Base-by-base conservation (phyloP, 139 green algal species). In the Chlamydomonas schloesseri region DNA sequence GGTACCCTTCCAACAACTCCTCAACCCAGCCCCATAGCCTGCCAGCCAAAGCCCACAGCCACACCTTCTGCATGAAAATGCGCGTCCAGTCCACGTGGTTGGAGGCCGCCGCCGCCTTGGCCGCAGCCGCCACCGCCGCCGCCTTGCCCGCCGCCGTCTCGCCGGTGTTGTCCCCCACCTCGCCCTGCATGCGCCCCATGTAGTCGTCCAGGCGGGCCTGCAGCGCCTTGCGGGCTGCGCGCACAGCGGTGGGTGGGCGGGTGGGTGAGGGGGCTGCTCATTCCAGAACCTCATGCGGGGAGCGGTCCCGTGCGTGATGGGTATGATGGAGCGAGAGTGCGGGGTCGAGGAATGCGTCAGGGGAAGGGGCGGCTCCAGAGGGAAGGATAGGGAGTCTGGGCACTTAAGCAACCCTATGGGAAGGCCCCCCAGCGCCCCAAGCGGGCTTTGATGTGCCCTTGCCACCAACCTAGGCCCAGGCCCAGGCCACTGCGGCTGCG, bases 161-260 rank as follows among this genome's bases (percentile, higher is more conserved):
- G 3, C 68, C 60, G 37, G 13, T 23, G 18, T 24, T 31, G 47
- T 47, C 26, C 60, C 18, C 26, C 3, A 1, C 42, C 42, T 21
- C 76, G 2, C 37, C 62, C 5, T 74, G 64, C 62, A 84, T 33
- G 4, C 37, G 26, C 6, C 29, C 33, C 24, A 84, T n/a, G 78
- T 84, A 84, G 33, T 84, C 78, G 78, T 84, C 78, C 1, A 84
- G 46, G 64, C 74, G 78, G 64, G 46, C 46, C 78, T 84, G 78
- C 64, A 84, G 74, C 28, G 74, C 9, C 64, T 84, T 84, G 78
- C 78, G 78, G 11, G 78, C 78, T 84, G 78, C 21, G 64, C 6
- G 37, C 10, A 28, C 3, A 8, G 67, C 26, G n/a, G 3, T 37
- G 67, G 13, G 14, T 23, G 3, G 21, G 31, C 6, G 67, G 42